Percentiles rank a stretch among this genome's conserved stretches.
These are phyloP conservation scores for Alternaria infectoria DNA, from an alignment of 2,329 filamentous ascomycete species.

Conservation along the genomic window DNA sequence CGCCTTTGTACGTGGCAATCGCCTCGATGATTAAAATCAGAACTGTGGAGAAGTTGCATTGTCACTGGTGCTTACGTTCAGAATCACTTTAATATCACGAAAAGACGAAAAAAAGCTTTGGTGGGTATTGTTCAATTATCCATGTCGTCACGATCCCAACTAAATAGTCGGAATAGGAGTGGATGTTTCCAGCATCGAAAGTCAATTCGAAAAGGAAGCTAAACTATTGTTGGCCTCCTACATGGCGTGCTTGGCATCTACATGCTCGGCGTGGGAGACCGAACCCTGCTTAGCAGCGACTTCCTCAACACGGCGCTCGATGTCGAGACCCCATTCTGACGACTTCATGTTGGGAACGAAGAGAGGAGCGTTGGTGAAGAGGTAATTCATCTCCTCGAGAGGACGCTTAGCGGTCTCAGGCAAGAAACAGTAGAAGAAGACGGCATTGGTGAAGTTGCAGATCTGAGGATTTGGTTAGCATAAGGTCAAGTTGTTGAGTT, in stretches of 20 bases:
- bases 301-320: conserved; percentile 65
- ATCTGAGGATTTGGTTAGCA: conserved; percentile 43
- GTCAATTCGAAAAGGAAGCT: too few relatives aligned
- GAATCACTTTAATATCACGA: background rate
- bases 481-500: background rate
- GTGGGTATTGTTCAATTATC: background rate
- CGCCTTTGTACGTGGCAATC: background rate
- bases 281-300: conserved; percentile 59
- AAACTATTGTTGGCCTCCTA: background rate
- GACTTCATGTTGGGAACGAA: conserved; percentile 66
- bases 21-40: background rate
- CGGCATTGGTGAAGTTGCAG: conserved; percentile 71
- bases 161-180: background rate
- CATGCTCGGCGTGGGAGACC: conserved; percentile 23
- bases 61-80: too few relatives aligned
- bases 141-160: background rate
- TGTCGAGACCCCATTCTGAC: conserved; percentile 61
- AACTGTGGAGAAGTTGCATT: background rate
- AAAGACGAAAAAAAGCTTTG: background rate
- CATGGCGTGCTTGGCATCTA: background rate
- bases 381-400: conserved; percentile 71
- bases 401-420: conserved; percentile 70
- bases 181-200: too few relatives aligned
- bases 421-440: conserved; percentile 72
- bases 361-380: conserved; percentile 69